These are phyloP conservation scores for Penicillium sp. DNA, from an alignment of 2,329 filamentous ascomycete species.

Conservation along the genomic window DNA sequence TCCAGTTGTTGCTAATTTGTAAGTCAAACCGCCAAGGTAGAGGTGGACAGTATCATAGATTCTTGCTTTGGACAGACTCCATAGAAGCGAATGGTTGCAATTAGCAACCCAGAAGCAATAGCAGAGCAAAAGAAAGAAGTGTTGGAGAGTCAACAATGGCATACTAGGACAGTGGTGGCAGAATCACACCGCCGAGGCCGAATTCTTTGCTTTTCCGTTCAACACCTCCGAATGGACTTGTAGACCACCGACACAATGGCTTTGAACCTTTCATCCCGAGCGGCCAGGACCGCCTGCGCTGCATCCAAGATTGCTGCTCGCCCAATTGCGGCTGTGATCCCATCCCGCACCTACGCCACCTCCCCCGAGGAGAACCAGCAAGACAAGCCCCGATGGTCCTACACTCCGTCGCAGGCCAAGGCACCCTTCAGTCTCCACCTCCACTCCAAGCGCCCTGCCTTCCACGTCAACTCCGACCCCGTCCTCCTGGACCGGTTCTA, in stretches of 20 bases:
- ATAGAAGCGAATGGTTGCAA: not conserved
- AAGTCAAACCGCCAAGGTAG: conserved; percentile 3
- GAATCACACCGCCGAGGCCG: conserved; percentile 26
- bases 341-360: conserved; percentile 29
- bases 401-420: conserved; percentile 70
- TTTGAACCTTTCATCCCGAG: conserved; percentile 48
- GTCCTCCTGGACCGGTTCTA: conserved; percentile 76
- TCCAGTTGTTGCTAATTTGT: conserved; percentile 7
- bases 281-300: conserved; percentile 38
- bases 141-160: not conserved
- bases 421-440: conserved; percentile 58
- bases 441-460: conserved; percentile 36
- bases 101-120: not conserved
- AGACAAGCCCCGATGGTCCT: conserved; percentile 65
- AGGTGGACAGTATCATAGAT: not conserved
- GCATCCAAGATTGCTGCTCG: conserved; percentile 23
- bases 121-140: not conserved
- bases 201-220: conserved; percentile 24
- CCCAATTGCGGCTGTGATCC: conserved; percentile 13
- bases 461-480: conserved; percentile 76
- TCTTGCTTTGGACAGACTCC: not conserved
- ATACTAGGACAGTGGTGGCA: conserved; percentile 12
- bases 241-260: conserved; percentile 44
- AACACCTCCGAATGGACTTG: conserved; percentile 19
- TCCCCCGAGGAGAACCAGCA: conserved; percentile 31